Base-by-base conservation (phyloP, 176 grass and related monocot genomes). In the Secale cereale region DNA sequence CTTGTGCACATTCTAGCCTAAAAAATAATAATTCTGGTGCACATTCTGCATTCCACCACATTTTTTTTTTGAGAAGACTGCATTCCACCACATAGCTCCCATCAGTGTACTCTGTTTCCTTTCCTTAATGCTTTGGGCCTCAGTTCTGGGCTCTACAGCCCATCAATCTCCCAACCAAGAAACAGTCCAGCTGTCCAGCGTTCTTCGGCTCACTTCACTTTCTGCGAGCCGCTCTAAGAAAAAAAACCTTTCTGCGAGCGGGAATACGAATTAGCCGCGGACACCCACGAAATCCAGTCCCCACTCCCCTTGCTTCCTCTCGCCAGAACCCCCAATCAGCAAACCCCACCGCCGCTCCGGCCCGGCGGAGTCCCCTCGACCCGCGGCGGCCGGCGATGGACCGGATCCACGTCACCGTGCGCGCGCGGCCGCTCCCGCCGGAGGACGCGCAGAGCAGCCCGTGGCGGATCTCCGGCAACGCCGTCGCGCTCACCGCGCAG, bases 331-430 rank as follows among this genome's bases (percentile, higher is more conserved):
- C 40, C 65, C 37, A 11, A 17, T 8, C 19, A 76, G 29, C 57
- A 39, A 74, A 2, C 31, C 81, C 33, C 76, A 22, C 68, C 13
- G 28, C 39, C 80, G 13, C 30, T 22, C 45, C 16, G 16, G 16
- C 26, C 80, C 37, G 40, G 23, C 66, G 46, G 16, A 48, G 67
- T 9, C 66, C 73, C 63, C 10, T 13, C 4, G 61, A 70, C 41
- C 40, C 10, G 78, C 37, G 62, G 64, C 45, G 76, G 25, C 39
- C 67, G 28, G 59, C 81, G 30, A 98, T 98, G 95, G 93, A 98
- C 91, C 85, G 89, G 70, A 98, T 95, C 57, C 87, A 95, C 86
- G 91, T 98, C 3, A 78, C 89, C 15, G 93, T 98, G 81, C 90
- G 93, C 40, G 86, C 91, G 16, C 64, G 95, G 81, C 93, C 93